These are phyloP conservation scores for Microcera coccophila DNA, from an alignment of 2,329 filamentous ascomycete species.

Conservation along the genomic window DNA sequence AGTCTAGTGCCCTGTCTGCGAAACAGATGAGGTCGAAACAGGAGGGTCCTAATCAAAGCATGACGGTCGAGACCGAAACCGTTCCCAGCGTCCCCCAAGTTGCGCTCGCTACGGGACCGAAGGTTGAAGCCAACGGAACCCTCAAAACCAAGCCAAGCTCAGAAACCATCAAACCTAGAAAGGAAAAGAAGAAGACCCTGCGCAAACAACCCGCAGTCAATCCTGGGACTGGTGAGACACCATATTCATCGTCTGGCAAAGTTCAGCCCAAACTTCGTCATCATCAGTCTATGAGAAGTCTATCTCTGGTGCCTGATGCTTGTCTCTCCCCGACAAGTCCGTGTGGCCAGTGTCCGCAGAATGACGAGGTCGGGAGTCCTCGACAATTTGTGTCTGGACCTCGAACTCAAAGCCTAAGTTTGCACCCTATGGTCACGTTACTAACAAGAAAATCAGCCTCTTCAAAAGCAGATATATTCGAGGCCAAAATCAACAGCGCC, in stretches of 20 bases:
- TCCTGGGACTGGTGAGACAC: constrained; percentile 61
- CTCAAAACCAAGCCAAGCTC: constrained; percentile 82
- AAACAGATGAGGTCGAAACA: constrained; percentile 67
- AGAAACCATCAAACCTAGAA: constrained; percentile 94
- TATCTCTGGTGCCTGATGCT: background rate
- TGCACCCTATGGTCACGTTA: constrained; percentile 31
- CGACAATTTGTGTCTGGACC: background rate
- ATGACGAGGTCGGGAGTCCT: background rate
- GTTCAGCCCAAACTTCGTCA: background rate
- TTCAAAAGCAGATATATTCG: constrained; percentile 96
- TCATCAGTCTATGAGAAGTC: background rate
- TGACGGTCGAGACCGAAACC: constrained; percentile 97
- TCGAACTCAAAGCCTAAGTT: constrained; percentile 32
- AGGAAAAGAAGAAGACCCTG: constrained; percentile 77
- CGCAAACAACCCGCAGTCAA: constrained; percentile 72
- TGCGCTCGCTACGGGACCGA: constrained; percentile 63
- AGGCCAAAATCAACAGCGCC: constrained; percentile 91
- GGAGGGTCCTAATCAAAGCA: constrained; percentile 77
- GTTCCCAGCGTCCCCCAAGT: constrained; percentile 87
- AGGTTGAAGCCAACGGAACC: constrained; percentile 64
- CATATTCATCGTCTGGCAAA: constrained; percentile 9
- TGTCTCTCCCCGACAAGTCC: background rate
- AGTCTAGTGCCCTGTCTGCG: constrained; percentile 61
- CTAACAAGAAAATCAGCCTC: constrained; percentile 53
- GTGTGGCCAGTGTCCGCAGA: background rate